A percentile compares a stretch with the other conserved stretches of the same genome.
These are phyloP conservation scores for Peronospora tabacina DNA, from an alignment of 352 stramenopile genomes.

Conservation along the genomic window DNA sequence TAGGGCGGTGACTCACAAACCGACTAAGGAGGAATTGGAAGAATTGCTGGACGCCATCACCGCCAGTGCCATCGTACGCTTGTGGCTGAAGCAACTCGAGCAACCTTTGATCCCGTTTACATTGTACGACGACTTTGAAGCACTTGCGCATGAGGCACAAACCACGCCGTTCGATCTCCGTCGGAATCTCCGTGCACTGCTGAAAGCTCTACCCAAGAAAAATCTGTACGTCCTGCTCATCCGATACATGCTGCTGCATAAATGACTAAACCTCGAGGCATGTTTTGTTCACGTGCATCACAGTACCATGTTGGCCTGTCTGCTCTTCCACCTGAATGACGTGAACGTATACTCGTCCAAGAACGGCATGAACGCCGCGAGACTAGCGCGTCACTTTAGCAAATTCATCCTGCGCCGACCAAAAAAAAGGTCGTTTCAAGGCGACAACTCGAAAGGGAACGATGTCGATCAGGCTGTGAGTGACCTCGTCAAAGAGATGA, in stretches of 20 bases:
- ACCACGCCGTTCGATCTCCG: conserved; percentile 43
- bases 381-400: conserved; percentile 45
- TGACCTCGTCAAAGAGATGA: conserved; percentile 58
- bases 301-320: conserved; percentile 58
- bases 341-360: conserved; percentile 69
- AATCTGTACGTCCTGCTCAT: conserved; percentile 44
- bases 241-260: background rate
- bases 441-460: conserved; percentile 12
- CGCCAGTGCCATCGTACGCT: conserved; percentile 48
- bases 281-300: background rate
- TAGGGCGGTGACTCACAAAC: conserved; percentile 29
- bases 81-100: conserved; percentile 62
- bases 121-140: conserved; percentile 53
- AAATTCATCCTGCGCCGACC: conserved; percentile 47
- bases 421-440: conserved; percentile 6
- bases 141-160: conserved; percentile 36
- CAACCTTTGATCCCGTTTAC: conserved; percentile 54
- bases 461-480: conserved; percentile 9
- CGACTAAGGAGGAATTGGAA: conserved; percentile 54
- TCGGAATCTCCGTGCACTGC: conserved; percentile 49
- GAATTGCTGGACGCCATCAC: conserved; percentile 48
- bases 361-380: conserved; percentile 59
- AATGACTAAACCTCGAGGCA: conserved; percentile 2
- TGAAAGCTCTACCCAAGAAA: conserved; percentile 48
- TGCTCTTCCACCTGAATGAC: conserved; percentile 80